Evolutionary conservation across 1,284 basidiomycete species (phyloP), one percentile per base, ranked within the genome.

Genomic region (Moesziomyces sp.): DNA sequence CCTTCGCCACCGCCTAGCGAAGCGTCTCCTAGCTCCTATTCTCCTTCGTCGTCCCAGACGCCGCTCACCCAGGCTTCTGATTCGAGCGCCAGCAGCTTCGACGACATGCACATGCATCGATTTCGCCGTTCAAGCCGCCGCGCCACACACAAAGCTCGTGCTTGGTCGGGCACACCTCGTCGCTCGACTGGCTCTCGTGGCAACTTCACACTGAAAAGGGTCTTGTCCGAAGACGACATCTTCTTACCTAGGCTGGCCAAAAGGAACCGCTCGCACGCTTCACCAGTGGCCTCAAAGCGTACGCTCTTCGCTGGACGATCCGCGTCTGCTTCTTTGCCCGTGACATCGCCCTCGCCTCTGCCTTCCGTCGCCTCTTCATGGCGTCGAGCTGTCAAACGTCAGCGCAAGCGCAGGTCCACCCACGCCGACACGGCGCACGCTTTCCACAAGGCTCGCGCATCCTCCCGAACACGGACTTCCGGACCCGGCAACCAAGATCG

Each of bases 1-100:
- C 66, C 66, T 3, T 68, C 59, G 23, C 66, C 66, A 49, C 66
- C 66, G 4, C n/a, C 28, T n/a, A 68, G 55, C 42, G 59, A 54
- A 45, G 44, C 56, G 2, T 49, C 48, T 19, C 40, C 9, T 11
- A 26, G 19, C 19, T 21, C 8, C 7, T 24, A 13, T 13, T 14
- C 38, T 7, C 1, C 48, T 6, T 45, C 35, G 2, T 14, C 10
- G 11, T 48, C 59, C 19, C 44, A 47, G 21, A 56, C 59, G 5
- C 54, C 59, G 3, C 10, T 52, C 10, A 48, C 52, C 5, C 40
- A 59, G 47, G 66, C 66, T 13, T 63, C 60, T 34, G 66, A 63
- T 16, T 69, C 66, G 21, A 63, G 60, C 19, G 56, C 60, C 9
- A 47, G 49, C 49, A 58, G 52, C 52, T 63, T 18, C 35, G 30